A percentile compares a stretch with the other conserved stretches of the same genome.
Conservation (phyloP, 2,329 filamentous ascomycete species). For the Trichoderma afroharzianum region DNA sequence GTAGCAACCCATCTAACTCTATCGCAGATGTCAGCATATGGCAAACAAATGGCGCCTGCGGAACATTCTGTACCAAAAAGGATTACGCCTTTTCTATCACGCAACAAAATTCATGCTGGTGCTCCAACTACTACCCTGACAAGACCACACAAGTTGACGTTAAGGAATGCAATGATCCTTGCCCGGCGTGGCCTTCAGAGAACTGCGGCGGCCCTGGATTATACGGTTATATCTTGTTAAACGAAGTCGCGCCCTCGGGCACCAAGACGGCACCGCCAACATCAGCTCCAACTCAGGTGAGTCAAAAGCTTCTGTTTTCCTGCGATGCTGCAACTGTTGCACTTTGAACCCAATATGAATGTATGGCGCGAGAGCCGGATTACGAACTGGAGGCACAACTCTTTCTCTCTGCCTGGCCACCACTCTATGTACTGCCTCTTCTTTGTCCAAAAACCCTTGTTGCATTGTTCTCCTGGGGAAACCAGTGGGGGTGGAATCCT, state of each 20-base stretch:
- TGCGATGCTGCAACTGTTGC: background rate
- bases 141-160: constrained; percentile 37
- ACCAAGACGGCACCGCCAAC: constrained; percentile 38
- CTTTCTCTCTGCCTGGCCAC: constrained; percentile 1
- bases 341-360: background rate
- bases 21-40: constrained; percentile 50
- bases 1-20: background rate
- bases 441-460: background rate
- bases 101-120: constrained; percentile 67
- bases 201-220: constrained; percentile 60
- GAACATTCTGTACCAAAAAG: constrained; percentile 48
- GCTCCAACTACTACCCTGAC: constrained; percentile 64
- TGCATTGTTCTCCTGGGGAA: constrained; percentile 19
- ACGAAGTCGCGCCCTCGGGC: constrained; percentile 49
- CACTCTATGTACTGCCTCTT: constrained; percentile 6
- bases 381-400: constrained; percentile 12
- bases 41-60: constrained; percentile 69
- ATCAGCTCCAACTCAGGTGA: constrained; percentile 28
- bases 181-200: constrained; percentile 67
- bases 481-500: constrained; percentile 27
- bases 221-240: constrained; percentile 63
- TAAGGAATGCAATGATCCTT: constrained; percentile 51
- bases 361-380: constrained; percentile 4
- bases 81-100: constrained; percentile 66
- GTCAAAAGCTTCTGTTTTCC: constrained; percentile 19